phyloP scores from a whole-genome alignment of 768 basidiomycete genomes.

The Tulasnella calospora region DNA sequence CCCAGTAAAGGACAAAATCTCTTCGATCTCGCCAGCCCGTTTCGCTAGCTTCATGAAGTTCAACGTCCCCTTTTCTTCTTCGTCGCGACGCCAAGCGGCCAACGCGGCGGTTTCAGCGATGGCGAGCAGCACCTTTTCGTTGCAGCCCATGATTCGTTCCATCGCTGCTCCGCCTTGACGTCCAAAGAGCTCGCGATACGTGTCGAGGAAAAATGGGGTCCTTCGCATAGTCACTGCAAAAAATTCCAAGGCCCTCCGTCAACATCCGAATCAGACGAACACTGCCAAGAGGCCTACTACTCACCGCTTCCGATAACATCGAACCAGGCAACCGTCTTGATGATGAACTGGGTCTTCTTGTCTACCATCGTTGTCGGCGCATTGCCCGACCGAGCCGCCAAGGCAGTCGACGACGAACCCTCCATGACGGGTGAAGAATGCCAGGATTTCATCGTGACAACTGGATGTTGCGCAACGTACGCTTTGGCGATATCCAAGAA shows the following conservation, averaged over 20 bases:
- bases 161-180: conserved; percentile 52
- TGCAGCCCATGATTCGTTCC: conserved; percentile 81
- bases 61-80: conserved; percentile 36
- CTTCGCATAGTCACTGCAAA: conserved; percentile 34
- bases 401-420: background rate
- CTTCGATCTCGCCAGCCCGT: conserved; percentile 40
- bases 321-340: conserved; percentile 84
- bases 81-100: conserved; percentile 57
- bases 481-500: conserved; percentile 59
- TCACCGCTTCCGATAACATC: conserved; percentile 76
- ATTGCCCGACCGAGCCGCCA: conserved; percentile 6
- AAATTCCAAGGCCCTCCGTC: background rate
- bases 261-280: background rate
- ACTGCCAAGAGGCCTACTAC: conserved; percentile 29
- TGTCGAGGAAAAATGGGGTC: conserved; percentile 53
- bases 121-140: conserved; percentile 69
- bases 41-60: conserved; percentile 58
- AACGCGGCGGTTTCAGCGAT: conserved; percentile 68
- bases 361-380: conserved; percentile 7
- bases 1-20: background rate
- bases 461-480: conserved; percentile 50
- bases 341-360: conserved; percentile 52
- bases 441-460: conserved; percentile 45
- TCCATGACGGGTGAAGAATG: background rate
- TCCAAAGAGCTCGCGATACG: conserved; percentile 55